A percentile compares a stretch with the other conserved stretches of the same genome.
These are phyloP conservation scores for Allium cepa DNA, from an alignment of 106 monocot genomes.

Conservation along the genomic window DNA sequence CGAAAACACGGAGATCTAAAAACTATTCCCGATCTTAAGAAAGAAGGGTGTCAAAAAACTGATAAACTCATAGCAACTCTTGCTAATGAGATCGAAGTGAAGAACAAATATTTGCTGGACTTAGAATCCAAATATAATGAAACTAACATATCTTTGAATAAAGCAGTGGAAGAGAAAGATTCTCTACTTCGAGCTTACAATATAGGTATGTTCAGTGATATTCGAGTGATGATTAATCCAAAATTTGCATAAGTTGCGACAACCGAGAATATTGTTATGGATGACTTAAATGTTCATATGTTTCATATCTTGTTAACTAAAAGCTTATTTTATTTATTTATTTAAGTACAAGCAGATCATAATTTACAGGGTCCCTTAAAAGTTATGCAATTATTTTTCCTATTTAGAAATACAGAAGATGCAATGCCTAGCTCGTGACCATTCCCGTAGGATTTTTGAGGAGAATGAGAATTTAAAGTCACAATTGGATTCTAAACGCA, in stretches of 20 bases:
- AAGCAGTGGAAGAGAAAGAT: constrained; percentile 45
- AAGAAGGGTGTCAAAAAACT: constrained; percentile 31
- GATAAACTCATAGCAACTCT: constrained; percentile 39
- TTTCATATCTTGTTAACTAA: too few species aligned
- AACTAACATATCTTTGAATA: constrained; percentile 29
- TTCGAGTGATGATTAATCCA: too few species aligned
- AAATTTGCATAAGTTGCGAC: too few species aligned
- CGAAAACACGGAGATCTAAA: constrained; percentile 57
- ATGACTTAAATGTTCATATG: too few species aligned
- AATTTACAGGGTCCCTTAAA: too few species aligned
- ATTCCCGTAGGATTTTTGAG: constrained; percentile 58
- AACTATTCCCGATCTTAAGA: constrained; percentile 34
- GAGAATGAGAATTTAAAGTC: constrained; percentile 62
- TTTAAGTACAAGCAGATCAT: too few species aligned
- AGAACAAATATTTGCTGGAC: constrained; percentile 39
- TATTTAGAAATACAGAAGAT: constrained; percentile 54
- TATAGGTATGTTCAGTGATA: neutral
- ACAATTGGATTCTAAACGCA: constrained; percentile 57
- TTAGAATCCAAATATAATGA: constrained; percentile 45
- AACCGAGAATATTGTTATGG: too few species aligned
- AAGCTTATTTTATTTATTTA: too few species aligned
- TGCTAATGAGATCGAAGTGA: constrained; percentile 38
- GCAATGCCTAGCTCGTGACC: constrained; percentile 50
- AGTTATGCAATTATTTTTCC: constrained; percentile 3
- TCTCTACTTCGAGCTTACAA: constrained; percentile 35